Evolutionary conservation across 306 rosid species (phyloP).

Genomic region (Cucurbita pepo): DNA sequence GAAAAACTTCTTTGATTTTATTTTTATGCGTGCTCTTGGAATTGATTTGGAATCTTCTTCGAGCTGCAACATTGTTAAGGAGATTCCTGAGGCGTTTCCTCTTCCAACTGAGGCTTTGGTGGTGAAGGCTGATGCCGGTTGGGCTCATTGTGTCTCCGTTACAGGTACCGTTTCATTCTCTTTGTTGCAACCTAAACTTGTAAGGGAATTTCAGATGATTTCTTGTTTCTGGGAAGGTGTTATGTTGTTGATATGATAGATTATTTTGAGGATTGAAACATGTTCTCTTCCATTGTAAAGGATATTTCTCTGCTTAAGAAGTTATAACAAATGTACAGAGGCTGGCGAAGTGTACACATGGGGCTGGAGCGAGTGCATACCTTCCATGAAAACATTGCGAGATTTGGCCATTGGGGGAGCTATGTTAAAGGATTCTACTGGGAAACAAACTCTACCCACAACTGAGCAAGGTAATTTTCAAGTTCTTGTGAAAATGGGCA

Average conservation of each 20-base stretch:
- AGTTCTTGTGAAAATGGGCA: constrained; percentile 1
- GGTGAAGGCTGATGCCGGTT: constrained; percentile 68
- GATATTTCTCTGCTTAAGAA: background rate
- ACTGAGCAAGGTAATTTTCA: constrained; percentile 40
- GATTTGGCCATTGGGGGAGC: constrained; percentile 34
- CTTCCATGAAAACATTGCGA: constrained; percentile 45
- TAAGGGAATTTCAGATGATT: background rate
- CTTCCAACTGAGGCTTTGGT: constrained; percentile 55
- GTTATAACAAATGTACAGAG: constrained; percentile 22
- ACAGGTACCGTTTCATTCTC: constrained; percentile 28
- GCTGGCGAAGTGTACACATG: constrained; percentile 63
- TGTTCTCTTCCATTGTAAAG: background rate
- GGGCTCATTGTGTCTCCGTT: constrained; percentile 78
- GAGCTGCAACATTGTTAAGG: constrained; percentile 43
- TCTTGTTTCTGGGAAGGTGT: background rate
- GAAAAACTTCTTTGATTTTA: background rate
- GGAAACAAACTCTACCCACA: constrained; percentile 28
- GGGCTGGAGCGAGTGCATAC: constrained; percentile 97
- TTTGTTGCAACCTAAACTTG: background rate
- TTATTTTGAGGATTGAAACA: background rate
- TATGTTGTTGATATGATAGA: background rate
- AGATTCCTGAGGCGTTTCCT: constrained; percentile 50
- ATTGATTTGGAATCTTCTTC: constrained; percentile 33
- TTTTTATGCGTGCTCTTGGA: constrained; percentile 6
- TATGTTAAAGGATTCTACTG: constrained; percentile 30